These are phyloP conservation scores for Fusarium sp. DNA, from an alignment of 2,329 filamentous ascomycete genomes.

Conservation along the genomic window DNA sequence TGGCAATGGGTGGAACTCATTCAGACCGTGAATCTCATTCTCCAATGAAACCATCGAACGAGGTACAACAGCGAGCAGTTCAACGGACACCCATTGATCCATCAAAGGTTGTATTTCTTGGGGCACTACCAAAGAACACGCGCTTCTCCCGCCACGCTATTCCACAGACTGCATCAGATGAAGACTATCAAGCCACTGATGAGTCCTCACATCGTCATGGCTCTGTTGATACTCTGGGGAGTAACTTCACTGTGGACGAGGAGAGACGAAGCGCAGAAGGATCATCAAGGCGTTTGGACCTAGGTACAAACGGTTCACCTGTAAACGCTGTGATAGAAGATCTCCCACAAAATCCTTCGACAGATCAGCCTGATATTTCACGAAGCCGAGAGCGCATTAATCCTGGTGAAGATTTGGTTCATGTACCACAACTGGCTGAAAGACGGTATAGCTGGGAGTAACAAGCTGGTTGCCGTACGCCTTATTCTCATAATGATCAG, in stretches of 20 bases:
- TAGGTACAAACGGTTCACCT: slow-evolving; percentile 5
- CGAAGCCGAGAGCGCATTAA: slow-evolving; percentile 54
- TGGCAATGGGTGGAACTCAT: background rate
- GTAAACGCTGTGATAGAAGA: background rate
- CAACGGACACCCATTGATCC: slow-evolving; percentile 62
- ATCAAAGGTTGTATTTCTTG: slow-evolving; percentile 62
- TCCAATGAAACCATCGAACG: background rate
- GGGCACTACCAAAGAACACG: slow-evolving; percentile 60
- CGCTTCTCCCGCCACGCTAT: slow-evolving; percentile 36
- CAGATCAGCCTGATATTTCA: slow-evolving; percentile 24
- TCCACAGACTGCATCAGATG: background rate
- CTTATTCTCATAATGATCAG: background rate
- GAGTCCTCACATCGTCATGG: background rate
- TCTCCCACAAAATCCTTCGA: background rate
- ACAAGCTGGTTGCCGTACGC: slow-evolving; percentile 15
- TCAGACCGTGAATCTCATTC: slow-evolving; percentile 12
- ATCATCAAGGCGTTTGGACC: slow-evolving; percentile 37
- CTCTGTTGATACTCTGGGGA: slow-evolving; percentile 58
- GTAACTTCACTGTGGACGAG: slow-evolving; percentile 65
- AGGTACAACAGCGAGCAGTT: slow-evolving; percentile 34
- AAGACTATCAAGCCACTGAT: background rate
- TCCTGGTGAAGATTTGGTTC: slow-evolving; percentile 54
- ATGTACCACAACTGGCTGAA: slow-evolving; percentile 60
- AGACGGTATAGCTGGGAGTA: slow-evolving; percentile 63
- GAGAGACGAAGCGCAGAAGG: slow-evolving; percentile 46